phyloP scores from a whole-genome alignment of 1,284 basidiomycete species.

The Ustilago hordei region DNA sequence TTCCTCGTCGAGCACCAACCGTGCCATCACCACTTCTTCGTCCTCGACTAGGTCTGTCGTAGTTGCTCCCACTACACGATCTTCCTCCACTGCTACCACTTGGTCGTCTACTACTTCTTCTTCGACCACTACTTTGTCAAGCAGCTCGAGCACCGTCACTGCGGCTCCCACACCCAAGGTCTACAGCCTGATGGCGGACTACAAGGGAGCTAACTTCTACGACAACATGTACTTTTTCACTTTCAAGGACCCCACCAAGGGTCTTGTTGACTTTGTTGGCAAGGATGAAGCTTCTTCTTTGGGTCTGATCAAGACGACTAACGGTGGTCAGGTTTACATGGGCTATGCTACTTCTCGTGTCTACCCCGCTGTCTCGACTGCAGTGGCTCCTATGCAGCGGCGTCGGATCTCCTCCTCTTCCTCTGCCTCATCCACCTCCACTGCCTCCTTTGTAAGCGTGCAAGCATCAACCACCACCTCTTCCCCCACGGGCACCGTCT shows the following conservation, averaged over 20 bases:
- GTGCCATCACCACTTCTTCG: conserved; percentile 16
- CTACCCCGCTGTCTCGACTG: conserved; percentile 17
- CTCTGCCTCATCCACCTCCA: not conserved
- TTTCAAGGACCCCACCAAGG: conserved; percentile 54
- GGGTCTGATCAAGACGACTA: conserved; percentile 45
- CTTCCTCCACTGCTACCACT: conserved; percentile 1
- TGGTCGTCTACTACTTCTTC: conserved; percentile 5
- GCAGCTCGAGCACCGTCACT: conserved; percentile 20
- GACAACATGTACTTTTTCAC: conserved; percentile 60
- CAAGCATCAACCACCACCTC: conserved; percentile 10
- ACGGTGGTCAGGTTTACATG: conserved; percentile 44
- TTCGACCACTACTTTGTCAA: conserved; percentile 16
- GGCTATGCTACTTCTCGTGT: conserved; percentile 52
- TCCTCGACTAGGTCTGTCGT: not conserved
- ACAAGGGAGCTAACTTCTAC: conserved; percentile 53
- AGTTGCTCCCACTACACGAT: conserved; percentile 1
- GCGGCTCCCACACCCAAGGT: conserved; percentile 37
- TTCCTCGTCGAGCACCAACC: conserved; percentile 19
- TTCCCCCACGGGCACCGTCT: not conserved
- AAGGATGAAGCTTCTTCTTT: conserved; percentile 26
- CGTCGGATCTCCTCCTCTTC: not conserved
- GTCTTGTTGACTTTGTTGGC: conserved; percentile 49
- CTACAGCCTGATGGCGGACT: conserved; percentile 43
- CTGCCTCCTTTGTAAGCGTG: not conserved
- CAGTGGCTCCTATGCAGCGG: not conserved